Percentiles rank a stretch among this genome's conserved stretches.
phyloP scores from a whole-genome alignment of 2,329 filamentous ascomycete genomes.

The Hypomyces rosellus region DNA sequence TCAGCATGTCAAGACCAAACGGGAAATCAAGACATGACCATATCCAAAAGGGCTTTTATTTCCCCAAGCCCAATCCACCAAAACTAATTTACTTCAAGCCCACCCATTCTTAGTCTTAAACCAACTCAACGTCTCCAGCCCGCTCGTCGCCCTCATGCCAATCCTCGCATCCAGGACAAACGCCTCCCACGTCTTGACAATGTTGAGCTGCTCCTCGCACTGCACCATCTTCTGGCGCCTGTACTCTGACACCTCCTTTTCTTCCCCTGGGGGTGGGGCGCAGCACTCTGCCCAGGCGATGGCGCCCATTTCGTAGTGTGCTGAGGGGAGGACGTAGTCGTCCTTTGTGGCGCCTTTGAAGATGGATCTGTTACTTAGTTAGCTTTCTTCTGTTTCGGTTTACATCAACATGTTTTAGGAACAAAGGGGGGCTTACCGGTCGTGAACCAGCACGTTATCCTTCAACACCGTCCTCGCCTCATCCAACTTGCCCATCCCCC shows the following conservation, averaged over 20 bases:
- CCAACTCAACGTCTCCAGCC: constrained; percentile 58
- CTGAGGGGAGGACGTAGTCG: constrained; percentile 66
- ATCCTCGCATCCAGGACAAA: constrained; percentile 71
- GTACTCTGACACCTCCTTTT: constrained; percentile 29
- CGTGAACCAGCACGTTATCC: constrained; percentile 58
- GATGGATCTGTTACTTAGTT: constrained; percentile 29
- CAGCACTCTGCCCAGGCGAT: constrained; percentile 68
- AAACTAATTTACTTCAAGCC: too few relatives aligned
- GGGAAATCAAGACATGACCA: too few relatives aligned
- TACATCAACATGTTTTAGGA: neutral
- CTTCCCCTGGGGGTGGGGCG: constrained; percentile 25
- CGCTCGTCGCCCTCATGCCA: constrained; percentile 66
- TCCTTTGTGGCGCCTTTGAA: constrained; percentile 59
- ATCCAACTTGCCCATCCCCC: constrained; percentile 54
- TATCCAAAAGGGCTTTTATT: too few relatives aligned
- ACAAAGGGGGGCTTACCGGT: constrained; percentile 40
- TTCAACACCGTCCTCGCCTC: constrained; percentile 62
- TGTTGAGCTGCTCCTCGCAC: constrained; percentile 59
- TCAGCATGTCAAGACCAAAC: too few relatives aligned
- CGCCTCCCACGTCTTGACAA: constrained; percentile 62
- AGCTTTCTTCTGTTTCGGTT: neutral
- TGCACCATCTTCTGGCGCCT: constrained; percentile 47
- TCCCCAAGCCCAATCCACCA: too few relatives aligned
- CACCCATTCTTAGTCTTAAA: constrained; percentile 36
- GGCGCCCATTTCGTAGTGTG: constrained; percentile 81